Percentiles rank a stretch among this genome's conserved stretches.
Conservation (phyloP, 495 filamentous ascomycete species). For the Penicillium argentinense region DNA sequence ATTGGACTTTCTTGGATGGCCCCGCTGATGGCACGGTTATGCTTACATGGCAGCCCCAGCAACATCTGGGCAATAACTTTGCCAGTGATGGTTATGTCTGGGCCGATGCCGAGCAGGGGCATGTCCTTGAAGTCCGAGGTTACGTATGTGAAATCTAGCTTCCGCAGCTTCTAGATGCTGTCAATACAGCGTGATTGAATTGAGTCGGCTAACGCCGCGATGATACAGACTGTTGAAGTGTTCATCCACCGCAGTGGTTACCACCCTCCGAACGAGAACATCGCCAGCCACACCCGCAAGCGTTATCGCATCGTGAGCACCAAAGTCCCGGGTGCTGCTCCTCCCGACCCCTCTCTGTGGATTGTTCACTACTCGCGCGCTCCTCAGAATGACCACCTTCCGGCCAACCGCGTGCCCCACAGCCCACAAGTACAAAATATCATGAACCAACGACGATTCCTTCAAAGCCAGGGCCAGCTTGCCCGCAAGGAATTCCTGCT, state of each 20-base stretch:
- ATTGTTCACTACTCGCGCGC: slow-evolving; percentile 87
- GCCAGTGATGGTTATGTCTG: slow-evolving; percentile 92
- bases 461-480: slow-evolving; percentile 78
- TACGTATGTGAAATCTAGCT: slow-evolving; percentile 57
- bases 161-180: neutral
- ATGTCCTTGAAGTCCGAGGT: slow-evolving; percentile 68
- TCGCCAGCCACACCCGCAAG: slow-evolving; percentile 71
- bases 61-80: slow-evolving; percentile 63
- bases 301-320: slow-evolving; percentile 77
- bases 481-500: slow-evolving; percentile 93
- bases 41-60: slow-evolving; percentile 81
- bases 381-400: slow-evolving; percentile 69
- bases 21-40: slow-evolving; percentile 78
- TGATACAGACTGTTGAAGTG: slow-evolving; percentile 69
- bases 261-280: slow-evolving; percentile 61
- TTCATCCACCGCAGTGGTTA: slow-evolving; percentile 78
- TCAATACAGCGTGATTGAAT: neutral
- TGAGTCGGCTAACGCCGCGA: neutral
- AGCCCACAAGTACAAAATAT: slow-evolving; percentile 57
- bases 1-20: slow-evolving; percentile 85
- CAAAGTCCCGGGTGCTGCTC: slow-evolving; percentile 59
- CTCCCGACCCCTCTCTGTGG: slow-evolving; percentile 80
- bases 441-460: slow-evolving; percentile 62
- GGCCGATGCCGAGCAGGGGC: slow-evolving; percentile 73
- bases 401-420: slow-evolving; percentile 60